Evolutionary conservation across 768 basidiomycete species (phyloP), one percentile per base, ranked within the genome.

Genomic region (Boletus rubescentipes): DNA sequence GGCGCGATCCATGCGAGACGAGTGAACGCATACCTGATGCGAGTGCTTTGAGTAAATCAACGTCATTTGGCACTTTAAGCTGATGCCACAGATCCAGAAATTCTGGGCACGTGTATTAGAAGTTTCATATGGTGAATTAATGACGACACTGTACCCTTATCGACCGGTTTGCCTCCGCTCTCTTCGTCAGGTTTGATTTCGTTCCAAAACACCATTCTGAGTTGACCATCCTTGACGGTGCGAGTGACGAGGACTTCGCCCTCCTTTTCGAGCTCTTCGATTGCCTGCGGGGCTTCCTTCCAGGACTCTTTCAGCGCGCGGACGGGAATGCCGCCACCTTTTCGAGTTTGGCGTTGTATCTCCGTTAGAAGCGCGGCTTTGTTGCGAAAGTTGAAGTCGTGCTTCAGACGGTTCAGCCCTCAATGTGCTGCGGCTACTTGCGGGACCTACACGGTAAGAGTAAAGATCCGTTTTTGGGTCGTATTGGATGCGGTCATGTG

Each of bases 141-240:
- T 5, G 40, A 37, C 4, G 45, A 43, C 12, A 23, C 66, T 79
- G 49, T 51, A 86, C 93, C 93, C 77, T 92, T 83, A 72, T 94
- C 91, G 4, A 93, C 83, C n/a, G 72, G 70, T 58, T 79, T 78
- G 3, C 86, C 87, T 4, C 87, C 90, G 45, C 73, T 78, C 40
- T 89, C 85, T 58, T 89, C 86, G 26, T 77, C 83, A 1, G 87
- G 84, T 63, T 89, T 89, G 55, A 93, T 81, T 69, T 94, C 91
- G 59, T 94, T 94, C 86, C 87, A 93, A 61, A 92, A 93, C 1
- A 92, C 91, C 83, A 89, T 87, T 47, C 86, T 80, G 65, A 89
- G 73, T 60, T 90, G 86, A 0, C 87, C 87, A 61, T 94, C 91
- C 66, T 92, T 94, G 44, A 81, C 73, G 0, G 90, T 90, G 41